Base-by-base conservation (phyloP, 2,329 filamentous ascomycete species). In the Neonectria hederae region DNA sequence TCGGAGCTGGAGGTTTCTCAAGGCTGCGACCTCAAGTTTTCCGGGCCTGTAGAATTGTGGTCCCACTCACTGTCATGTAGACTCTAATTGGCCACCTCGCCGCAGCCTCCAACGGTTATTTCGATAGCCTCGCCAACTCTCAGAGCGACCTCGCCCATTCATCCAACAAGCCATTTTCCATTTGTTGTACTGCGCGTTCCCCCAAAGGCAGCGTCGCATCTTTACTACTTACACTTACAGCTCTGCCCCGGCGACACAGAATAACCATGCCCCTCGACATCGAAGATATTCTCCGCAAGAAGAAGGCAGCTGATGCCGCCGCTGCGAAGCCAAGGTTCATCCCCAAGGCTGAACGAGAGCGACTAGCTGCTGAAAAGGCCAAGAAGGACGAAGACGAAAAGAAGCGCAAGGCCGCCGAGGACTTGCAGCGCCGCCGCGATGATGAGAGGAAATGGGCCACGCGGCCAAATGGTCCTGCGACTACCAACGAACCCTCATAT, bases 311-410 rank as follows among this genome's bases (percentile, higher is more conserved):
- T 28, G 93, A 96, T 79, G 92, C 91, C 38, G 93, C 91, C 17
- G 91, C 93, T 10, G 87, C 92, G 59, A 97, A 96, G 84, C 94
- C 94, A 5, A 94, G 93, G 77, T 97, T 97, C 76, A 82, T 97
- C 22, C 91, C 92, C 5, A 96, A 92, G 82, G 90, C 91, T 32
- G 87, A 97, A 77, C 87, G 94, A 59, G 93, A 97, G 76, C 87
- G 89, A 65, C 79, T 97, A 26, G 93, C 93, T 30, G 83, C 93
- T 17, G 92, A 97, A 75, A 93, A 93, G 81, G 85, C 89, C 32
- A 84, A 87, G 75, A 92, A 94, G 80, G 86, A 91, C 49, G 84
- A 87, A 65, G 88, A 89, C 51, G 84, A 86, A 26, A 86, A 87
- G 74, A 84, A 77, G 62, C 79, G 80, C 62, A 82, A 82, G 52